These are phyloP conservation scores for Carallia brachiata DNA, from an alignment of 345 rosid species.

Conservation along the genomic window DNA sequence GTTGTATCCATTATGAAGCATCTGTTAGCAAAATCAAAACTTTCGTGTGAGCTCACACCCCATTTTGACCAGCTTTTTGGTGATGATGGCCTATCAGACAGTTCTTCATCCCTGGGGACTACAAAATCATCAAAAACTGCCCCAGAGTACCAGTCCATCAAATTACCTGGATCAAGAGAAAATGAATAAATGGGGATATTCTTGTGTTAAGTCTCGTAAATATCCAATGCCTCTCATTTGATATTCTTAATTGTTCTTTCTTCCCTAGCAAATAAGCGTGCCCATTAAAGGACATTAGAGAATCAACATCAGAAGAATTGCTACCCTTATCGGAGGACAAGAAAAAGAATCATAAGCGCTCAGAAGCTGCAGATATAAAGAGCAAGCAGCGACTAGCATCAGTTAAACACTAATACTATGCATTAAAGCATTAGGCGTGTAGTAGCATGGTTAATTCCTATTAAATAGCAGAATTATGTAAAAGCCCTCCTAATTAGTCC, in stretches of 20 bases:
- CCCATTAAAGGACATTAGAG: no score
- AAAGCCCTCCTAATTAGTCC: no score
- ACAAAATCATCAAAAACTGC: conserved; percentile 36
- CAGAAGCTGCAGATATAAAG: no score
- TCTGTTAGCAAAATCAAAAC: conserved; percentile 24
- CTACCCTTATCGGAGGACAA: no score
- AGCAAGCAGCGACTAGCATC: no score
- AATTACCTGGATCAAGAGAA: conserved; percentile 21
- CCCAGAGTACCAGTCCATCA: conserved; percentile 50
- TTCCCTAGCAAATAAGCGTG: neutral
- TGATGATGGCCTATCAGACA: conserved; percentile 45
- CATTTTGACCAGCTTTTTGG: conserved; percentile 49
- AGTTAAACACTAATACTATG: no score
- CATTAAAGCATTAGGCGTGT: no score
- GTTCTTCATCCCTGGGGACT: conserved; percentile 44
- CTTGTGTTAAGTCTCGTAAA: neutral
- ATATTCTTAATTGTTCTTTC: neutral
- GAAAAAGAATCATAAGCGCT: no score
- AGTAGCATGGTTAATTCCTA: no score
- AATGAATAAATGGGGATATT: neutral
- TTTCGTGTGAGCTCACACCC: conserved; percentile 30
- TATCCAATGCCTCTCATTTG: neutral
- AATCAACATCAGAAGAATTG: no score
- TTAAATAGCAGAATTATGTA: no score
- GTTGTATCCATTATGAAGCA: conserved; percentile 11